Percentiles rank a stretch among this genome's conserved stretches.
Evolutionary conservation across 1,284 basidiomycete genomes (phyloP).

Genomic region (Anthracocystis walkeri): DNA sequence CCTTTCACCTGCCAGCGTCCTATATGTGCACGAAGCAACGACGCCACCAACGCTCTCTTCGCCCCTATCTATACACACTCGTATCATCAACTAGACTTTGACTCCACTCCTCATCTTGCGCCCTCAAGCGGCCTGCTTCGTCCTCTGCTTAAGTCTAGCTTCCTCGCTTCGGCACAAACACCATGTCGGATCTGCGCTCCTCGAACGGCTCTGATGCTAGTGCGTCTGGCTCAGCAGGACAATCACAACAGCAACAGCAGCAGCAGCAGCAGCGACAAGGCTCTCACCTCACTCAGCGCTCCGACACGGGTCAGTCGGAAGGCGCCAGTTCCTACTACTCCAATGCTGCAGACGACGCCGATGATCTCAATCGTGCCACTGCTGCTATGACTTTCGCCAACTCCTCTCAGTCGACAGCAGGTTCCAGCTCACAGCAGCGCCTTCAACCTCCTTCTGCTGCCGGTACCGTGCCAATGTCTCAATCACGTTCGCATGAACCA

Average conservation of each 20-base stretch:
- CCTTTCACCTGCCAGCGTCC: neutral
- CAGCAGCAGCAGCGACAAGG: conserved; percentile 3
- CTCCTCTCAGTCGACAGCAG: conserved; percentile 1
- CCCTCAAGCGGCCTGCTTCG: neutral
- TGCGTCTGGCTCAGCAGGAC: conserved; percentile 7
- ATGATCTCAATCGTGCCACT: conserved; percentile 21
- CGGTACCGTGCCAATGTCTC: conserved; percentile 11
- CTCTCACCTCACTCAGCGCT: conserved; percentile 25
- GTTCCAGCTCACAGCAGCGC: conserved; percentile 20
- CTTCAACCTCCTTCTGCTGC: conserved; percentile 4
- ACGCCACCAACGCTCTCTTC: neutral
- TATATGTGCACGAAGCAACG: conserved; percentile 10
- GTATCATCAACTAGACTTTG: conserved; percentile 2
- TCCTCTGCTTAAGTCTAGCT: conserved; percentile 4
- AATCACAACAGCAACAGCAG: neutral
- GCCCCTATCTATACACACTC: neutral
- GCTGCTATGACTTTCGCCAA: conserved; percentile 18
- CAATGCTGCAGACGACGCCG: conserved; percentile 14
- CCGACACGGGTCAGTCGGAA: conserved; percentile 37
- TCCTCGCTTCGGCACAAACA: neutral
- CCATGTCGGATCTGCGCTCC: conserved; percentile 19
- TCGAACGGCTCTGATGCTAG: conserved; percentile 3
- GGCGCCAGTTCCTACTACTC: conserved; percentile 35
- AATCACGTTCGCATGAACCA: conserved; percentile 25
- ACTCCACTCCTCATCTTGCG: neutral